phyloP scores from a whole-genome alignment of 2,329 filamentous ascomycete species.

The Fusarium buxicola region DNA sequence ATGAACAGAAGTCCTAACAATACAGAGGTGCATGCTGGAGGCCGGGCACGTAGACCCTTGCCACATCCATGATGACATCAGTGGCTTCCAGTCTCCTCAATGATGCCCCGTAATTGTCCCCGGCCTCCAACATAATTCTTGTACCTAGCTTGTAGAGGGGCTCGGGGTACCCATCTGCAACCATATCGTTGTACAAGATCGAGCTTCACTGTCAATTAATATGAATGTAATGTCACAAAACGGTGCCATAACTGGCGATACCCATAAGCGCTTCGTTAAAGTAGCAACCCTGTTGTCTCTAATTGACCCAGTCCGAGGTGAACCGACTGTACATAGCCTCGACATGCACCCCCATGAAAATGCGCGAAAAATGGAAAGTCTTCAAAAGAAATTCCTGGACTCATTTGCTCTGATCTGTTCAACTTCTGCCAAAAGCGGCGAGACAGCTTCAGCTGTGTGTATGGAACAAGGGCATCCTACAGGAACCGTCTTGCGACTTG shows the following conservation, averaged over 20 bases:
- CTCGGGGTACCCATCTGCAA: too few species aligned
- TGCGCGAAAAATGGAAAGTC: constrained; percentile 7
- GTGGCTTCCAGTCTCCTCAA: too few species aligned
- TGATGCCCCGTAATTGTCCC: too few species aligned
- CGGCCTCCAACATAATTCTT: too few species aligned
- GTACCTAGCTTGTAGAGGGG: too few species aligned
- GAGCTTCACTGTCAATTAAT: too few species aligned
- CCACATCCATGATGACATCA: too few species aligned
- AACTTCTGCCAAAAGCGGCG: constrained; percentile 31
- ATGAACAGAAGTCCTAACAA: too few species aligned
- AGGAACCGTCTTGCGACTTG: constrained; percentile 25
- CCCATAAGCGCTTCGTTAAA: constrained; percentile 11
- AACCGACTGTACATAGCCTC: constrained; percentile 11
- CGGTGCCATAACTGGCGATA: neutral
- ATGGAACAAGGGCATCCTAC: constrained; percentile 38
- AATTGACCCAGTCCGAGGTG: constrained; percentile 16
- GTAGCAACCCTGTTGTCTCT: constrained; percentile 5
- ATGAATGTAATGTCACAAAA: too few species aligned
- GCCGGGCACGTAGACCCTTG: too few species aligned
- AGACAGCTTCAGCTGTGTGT: constrained; percentile 49
- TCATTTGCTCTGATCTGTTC: constrained; percentile 50
- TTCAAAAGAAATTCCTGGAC: constrained; percentile 49
- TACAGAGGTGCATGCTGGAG: too few species aligned
- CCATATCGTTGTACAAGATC: too few species aligned
- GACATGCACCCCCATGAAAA: constrained; percentile 6